A percentile compares a stretch with the other conserved stretches of the same genome.
These are phyloP conservation scores for Raffaelea ambrosiae DNA, from an alignment of 2,329 filamentous ascomycete genomes.

Conservation along the genomic window DNA sequence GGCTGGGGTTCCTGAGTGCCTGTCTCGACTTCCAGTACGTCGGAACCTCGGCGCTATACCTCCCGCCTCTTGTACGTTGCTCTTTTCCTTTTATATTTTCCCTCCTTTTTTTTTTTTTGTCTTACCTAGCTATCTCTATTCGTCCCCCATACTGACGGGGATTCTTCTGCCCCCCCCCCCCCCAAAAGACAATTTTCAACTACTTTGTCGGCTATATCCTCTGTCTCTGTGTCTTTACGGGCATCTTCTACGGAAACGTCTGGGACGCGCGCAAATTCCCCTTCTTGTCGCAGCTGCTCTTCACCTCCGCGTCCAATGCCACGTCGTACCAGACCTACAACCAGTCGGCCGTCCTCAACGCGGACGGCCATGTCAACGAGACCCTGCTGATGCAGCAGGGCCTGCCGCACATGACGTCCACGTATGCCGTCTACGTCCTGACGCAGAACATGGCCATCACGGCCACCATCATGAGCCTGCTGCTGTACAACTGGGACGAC, in stretches of 20 bases:
- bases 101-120: too few species aligned
- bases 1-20: constrained; percentile 29
- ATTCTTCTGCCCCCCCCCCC: too few species aligned
- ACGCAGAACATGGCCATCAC: constrained; percentile 36
- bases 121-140: too few species aligned
- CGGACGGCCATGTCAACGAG: constrained; percentile 26
- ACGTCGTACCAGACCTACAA: constrained; percentile 29
- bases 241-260: constrained; percentile 32
- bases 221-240: constrained; percentile 27
- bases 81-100: too few species aligned
- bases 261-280: constrained; percentile 32
- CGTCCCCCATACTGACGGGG: too few species aligned
- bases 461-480: constrained; percentile 8
- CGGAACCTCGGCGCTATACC: too few species aligned
- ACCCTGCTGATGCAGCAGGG: constrained; percentile 24
- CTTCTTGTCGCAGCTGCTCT: constrained; percentile 33
- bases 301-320: constrained; percentile 21
- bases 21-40: constrained; percentile 36
- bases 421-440: constrained; percentile 30
- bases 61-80: too few species aligned
- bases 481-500: constrained; percentile 13
- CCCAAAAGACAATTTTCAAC: constrained; percentile 31
- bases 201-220: constrained; percentile 26
- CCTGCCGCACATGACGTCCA: constrained; percentile 30
- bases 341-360: constrained; percentile 30